A percentile compares a stretch with the other conserved stretches of the same genome.
Conservation (phyloP, 768 basidiomycete species). For the Boletellus ananas region DNA sequence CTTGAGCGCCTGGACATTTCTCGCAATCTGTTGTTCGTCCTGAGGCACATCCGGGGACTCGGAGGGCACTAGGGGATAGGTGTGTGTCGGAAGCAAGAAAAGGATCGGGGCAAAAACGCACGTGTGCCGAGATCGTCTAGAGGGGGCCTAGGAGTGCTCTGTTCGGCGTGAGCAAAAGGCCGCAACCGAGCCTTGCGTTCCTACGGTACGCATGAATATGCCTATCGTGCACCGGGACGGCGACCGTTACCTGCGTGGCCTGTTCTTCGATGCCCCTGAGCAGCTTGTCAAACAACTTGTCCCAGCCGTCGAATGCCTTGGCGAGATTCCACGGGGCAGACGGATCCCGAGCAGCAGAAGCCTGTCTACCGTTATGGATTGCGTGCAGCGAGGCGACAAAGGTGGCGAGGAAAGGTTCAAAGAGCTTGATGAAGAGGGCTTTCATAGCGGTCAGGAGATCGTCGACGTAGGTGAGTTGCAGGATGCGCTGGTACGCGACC, state of each 20-base stretch:
- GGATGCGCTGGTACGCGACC: slow-evolving; percentile 96
- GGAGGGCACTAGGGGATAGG: slow-evolving; percentile 38
- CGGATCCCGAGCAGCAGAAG: slow-evolving; percentile 33
- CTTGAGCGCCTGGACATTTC: slow-evolving; percentile 90
- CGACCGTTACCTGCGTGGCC: slow-evolving; percentile 56
- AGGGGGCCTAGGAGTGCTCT: slow-evolving; percentile 42
- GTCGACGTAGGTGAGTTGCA: slow-evolving; percentile 92
- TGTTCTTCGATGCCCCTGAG: slow-evolving; percentile 72
- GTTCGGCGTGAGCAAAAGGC: slow-evolving; percentile 31
- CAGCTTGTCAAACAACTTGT: slow-evolving; percentile 71
- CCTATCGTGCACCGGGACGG: background rate
- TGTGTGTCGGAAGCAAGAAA: background rate
- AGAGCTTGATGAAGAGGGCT: slow-evolving; percentile 80
- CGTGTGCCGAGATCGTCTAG: slow-evolving; percentile 59
- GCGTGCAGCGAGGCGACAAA: slow-evolving; percentile 83
- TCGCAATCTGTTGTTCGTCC: slow-evolving; percentile 88
- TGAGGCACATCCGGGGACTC: slow-evolving; percentile 48
- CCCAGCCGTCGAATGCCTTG: slow-evolving; percentile 76
- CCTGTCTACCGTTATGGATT: slow-evolving; percentile 41
- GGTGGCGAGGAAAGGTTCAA: slow-evolving; percentile 75
- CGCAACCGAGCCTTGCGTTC: slow-evolving; percentile 70
- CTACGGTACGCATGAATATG: slow-evolving; percentile 33
- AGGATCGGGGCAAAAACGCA: slow-evolving; percentile 25
- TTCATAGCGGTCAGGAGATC: slow-evolving; percentile 80
- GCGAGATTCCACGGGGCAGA: slow-evolving; percentile 62